These are phyloP conservation scores for Pseudomicrostroma phylloplanum DNA, from an alignment of 1,284 basidiomycete species.

Conservation along the genomic window DNA sequence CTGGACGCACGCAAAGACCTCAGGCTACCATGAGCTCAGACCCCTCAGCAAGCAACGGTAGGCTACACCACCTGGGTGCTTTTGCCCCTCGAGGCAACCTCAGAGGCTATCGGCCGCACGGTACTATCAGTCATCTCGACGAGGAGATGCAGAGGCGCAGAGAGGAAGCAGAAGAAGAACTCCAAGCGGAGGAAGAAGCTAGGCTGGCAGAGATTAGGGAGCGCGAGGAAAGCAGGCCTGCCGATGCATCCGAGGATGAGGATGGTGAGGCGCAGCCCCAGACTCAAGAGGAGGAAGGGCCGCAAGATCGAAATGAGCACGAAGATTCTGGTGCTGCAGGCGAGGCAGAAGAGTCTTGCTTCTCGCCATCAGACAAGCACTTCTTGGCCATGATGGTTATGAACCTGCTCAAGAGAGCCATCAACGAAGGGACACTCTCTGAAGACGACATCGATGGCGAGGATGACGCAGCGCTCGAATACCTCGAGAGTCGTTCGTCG, in stretches of 20 bases:
- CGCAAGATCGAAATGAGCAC: neutral
- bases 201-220: neutral
- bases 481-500: neutral
- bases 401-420: neutral
- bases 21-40: neutral
- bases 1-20: constrained; percentile 2
- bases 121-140: neutral
- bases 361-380: neutral
- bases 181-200: neutral
- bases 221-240: constrained; percentile 6
- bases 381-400: neutral
- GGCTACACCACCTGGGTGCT: neutral
- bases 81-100: neutral
- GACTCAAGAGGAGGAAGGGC: neutral
- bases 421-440: neutral
- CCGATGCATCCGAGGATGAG: neutral
- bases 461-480: neutral
- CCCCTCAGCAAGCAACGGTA: neutral
- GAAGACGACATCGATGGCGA: neutral
- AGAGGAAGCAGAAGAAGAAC: neutral
- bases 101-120: constrained; percentile 3
- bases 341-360: neutral
- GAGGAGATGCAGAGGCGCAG: neutral
- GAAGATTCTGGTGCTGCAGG: neutral
- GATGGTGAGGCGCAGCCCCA: neutral